These are phyloP conservation scores for Sclerotinia spermophila DNA, from an alignment of 2,329 filamentous ascomycete genomes.

Conservation along the genomic window DNA sequence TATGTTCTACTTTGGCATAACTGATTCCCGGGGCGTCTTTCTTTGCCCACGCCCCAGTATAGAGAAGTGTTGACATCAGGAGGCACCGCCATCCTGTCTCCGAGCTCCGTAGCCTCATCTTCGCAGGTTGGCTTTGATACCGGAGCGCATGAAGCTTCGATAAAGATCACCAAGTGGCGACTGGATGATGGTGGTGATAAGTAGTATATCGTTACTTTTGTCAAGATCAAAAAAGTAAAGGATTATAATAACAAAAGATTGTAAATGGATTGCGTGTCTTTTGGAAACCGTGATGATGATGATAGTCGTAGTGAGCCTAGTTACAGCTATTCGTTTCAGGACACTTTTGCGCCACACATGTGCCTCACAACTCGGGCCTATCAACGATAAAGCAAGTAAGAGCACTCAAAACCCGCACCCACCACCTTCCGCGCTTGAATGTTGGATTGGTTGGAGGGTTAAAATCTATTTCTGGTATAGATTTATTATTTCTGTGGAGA, in stretches of 20 bases:
- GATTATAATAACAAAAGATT: not conserved
- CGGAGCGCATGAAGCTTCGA: conserved; percentile 35
- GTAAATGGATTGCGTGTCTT: conserved; percentile 18
- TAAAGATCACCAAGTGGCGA: conserved; percentile 27
- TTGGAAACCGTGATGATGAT: conserved; percentile 15
- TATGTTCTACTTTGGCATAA: conserved; percentile 60
- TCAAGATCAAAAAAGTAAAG: not conserved
- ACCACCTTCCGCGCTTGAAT: not conserved
- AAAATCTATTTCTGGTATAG: not conserved
- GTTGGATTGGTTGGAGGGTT: not conserved
- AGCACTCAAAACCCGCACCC: not conserved
- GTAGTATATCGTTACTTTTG: not conserved
- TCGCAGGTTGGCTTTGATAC: conserved; percentile 27
- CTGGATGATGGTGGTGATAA: conserved; percentile 2
- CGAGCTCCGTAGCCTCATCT: conserved; percentile 35
- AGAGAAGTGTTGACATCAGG: conserved; percentile 33
- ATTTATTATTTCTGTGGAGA: not conserved
- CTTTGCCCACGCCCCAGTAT: conserved; percentile 31
- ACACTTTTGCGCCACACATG: conserved; percentile 11
- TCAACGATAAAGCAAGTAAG: conserved; percentile 6
- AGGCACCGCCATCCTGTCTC: conserved; percentile 34
- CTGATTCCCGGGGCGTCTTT: conserved; percentile 58
- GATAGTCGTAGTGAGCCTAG: not conserved
- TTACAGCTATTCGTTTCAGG: conserved; percentile 15
- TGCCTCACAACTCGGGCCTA: conserved; percentile 14